phyloP scores from a whole-genome alignment of 2,329 filamentous ascomycete species.

The Daldinia sp. region DNA sequence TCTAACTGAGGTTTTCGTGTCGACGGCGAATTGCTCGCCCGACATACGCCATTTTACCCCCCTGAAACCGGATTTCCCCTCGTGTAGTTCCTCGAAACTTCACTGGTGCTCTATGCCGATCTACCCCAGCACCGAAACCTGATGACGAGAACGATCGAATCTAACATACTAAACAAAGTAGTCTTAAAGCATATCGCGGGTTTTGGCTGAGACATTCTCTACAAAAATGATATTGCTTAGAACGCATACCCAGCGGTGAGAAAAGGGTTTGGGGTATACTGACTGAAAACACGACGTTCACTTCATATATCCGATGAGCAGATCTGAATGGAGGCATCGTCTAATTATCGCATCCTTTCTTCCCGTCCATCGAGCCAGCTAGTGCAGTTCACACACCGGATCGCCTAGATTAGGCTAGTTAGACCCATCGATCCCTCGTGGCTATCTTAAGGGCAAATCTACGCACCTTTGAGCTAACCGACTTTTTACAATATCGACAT shows the following conservation, averaged over 20 bases:
- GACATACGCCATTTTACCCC: background rate
- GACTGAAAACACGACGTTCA: background rate
- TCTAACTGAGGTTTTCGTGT: background rate
- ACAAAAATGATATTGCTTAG: background rate
- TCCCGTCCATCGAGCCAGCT: constrained; percentile 66
- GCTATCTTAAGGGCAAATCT: background rate
- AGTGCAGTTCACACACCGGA: constrained; percentile 64
- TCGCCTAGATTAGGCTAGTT: constrained; percentile 46
- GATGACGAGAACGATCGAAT: background rate
- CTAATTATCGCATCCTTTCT: constrained; percentile 49
- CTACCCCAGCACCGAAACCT: background rate
- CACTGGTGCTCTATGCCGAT: background rate
- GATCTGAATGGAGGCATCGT: background rate
- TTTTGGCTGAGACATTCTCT: background rate
- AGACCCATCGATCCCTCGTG: background rate
- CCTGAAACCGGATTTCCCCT: background rate
- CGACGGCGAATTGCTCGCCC: background rate
- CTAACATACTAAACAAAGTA: background rate
- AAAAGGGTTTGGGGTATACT: background rate
- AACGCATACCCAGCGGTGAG: background rate
- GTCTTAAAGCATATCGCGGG: background rate
- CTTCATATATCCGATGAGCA: background rate
- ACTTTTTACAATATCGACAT: constrained; percentile 69
- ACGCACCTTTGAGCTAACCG: constrained; percentile 42
- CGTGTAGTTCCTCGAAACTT: background rate